Evolutionary conservation across 129 eudicot species (phyloP).

Genomic region (Helianthus tuberosus): DNA sequence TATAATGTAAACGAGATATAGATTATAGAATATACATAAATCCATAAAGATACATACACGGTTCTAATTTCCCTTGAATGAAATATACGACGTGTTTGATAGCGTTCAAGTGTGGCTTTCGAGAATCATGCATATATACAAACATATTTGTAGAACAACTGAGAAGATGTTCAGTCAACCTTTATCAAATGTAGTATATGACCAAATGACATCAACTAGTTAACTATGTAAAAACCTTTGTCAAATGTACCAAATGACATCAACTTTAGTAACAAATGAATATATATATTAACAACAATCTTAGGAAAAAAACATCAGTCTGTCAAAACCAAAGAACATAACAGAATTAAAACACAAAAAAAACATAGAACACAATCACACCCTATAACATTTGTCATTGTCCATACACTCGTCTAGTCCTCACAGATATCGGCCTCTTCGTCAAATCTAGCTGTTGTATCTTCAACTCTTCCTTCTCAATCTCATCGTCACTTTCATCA

Average conservation of each 20-base stretch:
- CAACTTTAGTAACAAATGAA: not conserved
- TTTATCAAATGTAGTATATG: no score
- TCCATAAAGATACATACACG: no score
- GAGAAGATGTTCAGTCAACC: no score
- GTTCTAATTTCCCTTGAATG: no score
- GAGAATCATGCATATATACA: no score
- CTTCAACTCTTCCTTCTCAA: slow-evolving; percentile 16
- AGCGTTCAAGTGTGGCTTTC: no score
- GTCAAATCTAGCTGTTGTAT: slow-evolving; percentile 32
- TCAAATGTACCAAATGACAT: not conserved
- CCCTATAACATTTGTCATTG: slow-evolving; percentile 15
- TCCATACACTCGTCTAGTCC: slow-evolving; percentile 49
- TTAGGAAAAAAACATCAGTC: not conserved
- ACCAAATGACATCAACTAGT: not conserved
- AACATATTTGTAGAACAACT: no score
- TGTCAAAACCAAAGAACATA: not conserved
- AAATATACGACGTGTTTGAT: no score
- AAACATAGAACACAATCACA: not conserved
- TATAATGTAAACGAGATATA: no score
- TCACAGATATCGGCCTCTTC: slow-evolving; percentile 60
- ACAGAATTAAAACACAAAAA: slow-evolving; percentile 4
- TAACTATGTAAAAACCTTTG: no score
- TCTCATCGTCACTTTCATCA: slow-evolving; percentile 55
- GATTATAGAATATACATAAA: no score
- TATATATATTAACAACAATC: not conserved